Evolutionary conservation across 495 filamentous ascomycete species (phyloP).

Genomic region (Xylona heveae): DNA sequence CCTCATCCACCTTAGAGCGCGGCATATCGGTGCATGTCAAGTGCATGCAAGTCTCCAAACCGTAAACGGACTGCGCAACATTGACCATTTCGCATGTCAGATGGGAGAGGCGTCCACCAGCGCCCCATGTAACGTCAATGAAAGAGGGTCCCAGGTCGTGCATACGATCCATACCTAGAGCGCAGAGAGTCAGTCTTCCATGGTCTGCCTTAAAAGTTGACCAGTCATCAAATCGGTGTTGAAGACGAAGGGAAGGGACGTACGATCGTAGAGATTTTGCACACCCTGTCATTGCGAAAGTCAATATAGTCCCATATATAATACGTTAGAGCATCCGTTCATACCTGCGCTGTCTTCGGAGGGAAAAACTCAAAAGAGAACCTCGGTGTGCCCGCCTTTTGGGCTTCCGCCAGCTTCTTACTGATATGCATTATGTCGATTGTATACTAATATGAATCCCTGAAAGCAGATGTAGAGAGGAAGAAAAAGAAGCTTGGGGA

Average conservation of each 20-base stretch:
- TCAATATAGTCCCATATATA: background rate
- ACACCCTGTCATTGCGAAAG: conserved; percentile 40
- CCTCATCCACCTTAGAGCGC: conserved; percentile 69
- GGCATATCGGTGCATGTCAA: conserved; percentile 98
- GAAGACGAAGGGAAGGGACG: conserved; percentile 4
- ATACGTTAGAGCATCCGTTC: conserved; percentile 1
- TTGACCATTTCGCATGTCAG: conserved; percentile 96
- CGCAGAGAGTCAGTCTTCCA: conserved; percentile 7
- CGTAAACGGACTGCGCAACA: conserved; percentile 88
- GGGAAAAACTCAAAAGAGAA: conserved; percentile 99
- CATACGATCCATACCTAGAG: conserved; percentile 79
- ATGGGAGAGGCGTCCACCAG: conserved; percentile 73
- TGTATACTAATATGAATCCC: too few relatives aligned
- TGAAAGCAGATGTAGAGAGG: background rate
- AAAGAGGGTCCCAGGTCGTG: conserved; percentile 81
- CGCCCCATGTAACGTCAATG: conserved; percentile 98
- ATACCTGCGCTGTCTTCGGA: conserved; percentile 80
- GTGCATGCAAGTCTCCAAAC: conserved; percentile 98
- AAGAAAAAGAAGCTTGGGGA: background rate
- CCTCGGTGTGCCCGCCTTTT: conserved; percentile 49
- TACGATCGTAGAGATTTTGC: conserved; percentile 93
- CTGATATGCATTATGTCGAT: conserved; percentile 55
- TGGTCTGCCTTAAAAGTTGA: too few relatives aligned
- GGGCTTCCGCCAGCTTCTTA: conserved; percentile 73
- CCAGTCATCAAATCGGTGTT: too few relatives aligned